Base-by-base conservation (phyloP, 805 yeast species). In the Wickerhamomyces pijperi region DNA sequence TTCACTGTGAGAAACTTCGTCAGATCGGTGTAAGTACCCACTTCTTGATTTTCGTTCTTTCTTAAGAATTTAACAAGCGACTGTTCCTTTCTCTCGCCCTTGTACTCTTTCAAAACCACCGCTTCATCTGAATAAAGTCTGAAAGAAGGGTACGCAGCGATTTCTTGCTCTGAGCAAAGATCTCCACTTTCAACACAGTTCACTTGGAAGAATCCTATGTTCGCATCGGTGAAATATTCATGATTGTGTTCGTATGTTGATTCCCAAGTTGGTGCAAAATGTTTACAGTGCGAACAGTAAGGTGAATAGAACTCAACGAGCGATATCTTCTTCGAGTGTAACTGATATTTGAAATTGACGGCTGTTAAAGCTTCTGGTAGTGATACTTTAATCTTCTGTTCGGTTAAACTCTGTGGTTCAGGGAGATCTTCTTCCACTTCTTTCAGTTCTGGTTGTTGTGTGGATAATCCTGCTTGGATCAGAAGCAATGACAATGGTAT, bases 241-340 rank as follows among this genome's bases (percentile, higher is more conserved):
- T 67, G 57, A 48, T 74, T 70, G 4, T 58, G 55, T 19, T 63
- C 49, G 61, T 75, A 83, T 0, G 90, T 71, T 40, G 70, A 65
- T 42, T 76, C 71, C 97, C 97, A 92, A 7, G 63, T 68, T 2
- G 98, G 97, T 2, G 84, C 92, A 39, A 92, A 61, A 7, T 62
- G 66, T 44, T 64, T 70, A 61, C 98, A 92, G 59, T 90, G 97
- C 7, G 64, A 56, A 56, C 98, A 92, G 51, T 79, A 79, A 0
- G 98, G 98, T 25, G 95, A 85, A 55, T 61, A 92, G 60, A 86
- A 88, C 60, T 90, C 96, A 28, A 90, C 78, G 52, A 90, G 68
- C 51, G 87, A 80, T 17, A 78, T 60, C 3, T 81, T 81, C 9
- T 66, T 59, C 16, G 64, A 16, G 5, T 5, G 53, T n/a, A 75